phyloP scores from a whole-genome alignment of 257 asterid genomes.

The Craterostigma plantagineum region DNA sequence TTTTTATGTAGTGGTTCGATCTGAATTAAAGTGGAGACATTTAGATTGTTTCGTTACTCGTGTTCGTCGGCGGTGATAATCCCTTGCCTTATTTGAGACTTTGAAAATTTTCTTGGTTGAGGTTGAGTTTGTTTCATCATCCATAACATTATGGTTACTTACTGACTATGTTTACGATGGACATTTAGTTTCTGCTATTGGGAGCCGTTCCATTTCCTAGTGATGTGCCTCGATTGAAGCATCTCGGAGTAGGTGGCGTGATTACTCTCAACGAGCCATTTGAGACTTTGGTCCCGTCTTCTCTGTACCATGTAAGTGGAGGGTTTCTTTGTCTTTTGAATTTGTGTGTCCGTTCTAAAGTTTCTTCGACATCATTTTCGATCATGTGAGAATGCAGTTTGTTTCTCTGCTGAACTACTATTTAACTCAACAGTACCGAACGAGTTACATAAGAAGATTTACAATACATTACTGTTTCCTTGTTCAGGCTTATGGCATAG shows the following conservation, averaged over 20 bases:
- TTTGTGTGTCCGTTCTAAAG: neutral
- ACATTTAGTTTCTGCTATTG: slow-evolving; percentile 42
- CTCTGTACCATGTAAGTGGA: slow-evolving; percentile 67
- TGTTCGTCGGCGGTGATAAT: no score
- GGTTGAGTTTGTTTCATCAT: no score
- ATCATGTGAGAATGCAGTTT: neutral
- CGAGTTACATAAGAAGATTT: slow-evolving; percentile 1
- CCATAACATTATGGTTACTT: no score
- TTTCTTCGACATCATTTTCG: no score
- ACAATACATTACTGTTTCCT: slow-evolving; percentile 6
- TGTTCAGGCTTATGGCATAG: slow-evolving; percentile 75
- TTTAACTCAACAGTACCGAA: neutral
- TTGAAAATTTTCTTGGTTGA: no score
- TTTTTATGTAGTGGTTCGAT: no score
- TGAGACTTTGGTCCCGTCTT: slow-evolving; percentile 80
- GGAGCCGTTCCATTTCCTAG: slow-evolving; percentile 96
- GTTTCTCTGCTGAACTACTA: neutral
- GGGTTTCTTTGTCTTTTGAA: neutral
- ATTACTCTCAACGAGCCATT: slow-evolving; percentile 57
- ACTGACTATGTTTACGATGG: neutral
- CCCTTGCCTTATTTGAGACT: no score
- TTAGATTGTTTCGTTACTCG: no score
- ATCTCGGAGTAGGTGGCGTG: slow-evolving; percentile 79
- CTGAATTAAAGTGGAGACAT: no score
- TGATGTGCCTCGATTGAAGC: slow-evolving; percentile 73